Conservation (phyloP, 2,329 filamentous ascomycete genomes). For the Grosmannia serpens region DNA sequence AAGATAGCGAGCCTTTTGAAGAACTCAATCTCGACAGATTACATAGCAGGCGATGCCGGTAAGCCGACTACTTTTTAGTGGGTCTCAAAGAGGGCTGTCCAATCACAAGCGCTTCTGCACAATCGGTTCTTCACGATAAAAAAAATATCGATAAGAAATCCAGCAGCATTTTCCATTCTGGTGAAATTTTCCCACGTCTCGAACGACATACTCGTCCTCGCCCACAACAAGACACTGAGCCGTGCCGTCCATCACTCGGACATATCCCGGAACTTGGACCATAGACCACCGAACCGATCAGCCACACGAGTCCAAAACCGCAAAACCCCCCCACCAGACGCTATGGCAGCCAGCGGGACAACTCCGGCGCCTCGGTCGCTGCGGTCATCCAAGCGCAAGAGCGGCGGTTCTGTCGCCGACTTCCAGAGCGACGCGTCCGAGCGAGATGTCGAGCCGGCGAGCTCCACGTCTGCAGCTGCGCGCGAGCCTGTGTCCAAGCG, state of each 20-base stretch:
- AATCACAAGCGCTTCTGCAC: background rate
- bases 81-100: background rate
- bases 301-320: background rate
- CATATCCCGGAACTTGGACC: background rate
- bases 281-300: background rate
- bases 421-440: background rate
- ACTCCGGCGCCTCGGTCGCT: background rate
- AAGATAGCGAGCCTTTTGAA: too few species aligned
- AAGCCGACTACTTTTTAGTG: background rate
- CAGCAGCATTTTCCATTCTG: background rate
- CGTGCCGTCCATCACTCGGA: background rate
- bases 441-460: too few species aligned
- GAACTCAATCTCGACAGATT: too few species aligned
- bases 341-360: background rate
- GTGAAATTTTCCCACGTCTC: background rate
- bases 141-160: background rate
- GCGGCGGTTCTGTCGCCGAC: background rate
- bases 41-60: too few species aligned
- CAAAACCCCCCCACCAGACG: background rate
- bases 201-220: background rate
- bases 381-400: constrained; percentile 1
- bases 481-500: constrained; percentile 2
- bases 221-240: background rate
- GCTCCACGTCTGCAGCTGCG: background rate
- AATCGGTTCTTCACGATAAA: background rate